Conservation (phyloP, 2,329 filamentous ascomycete species). For the Aspergillus sergii region DNA sequence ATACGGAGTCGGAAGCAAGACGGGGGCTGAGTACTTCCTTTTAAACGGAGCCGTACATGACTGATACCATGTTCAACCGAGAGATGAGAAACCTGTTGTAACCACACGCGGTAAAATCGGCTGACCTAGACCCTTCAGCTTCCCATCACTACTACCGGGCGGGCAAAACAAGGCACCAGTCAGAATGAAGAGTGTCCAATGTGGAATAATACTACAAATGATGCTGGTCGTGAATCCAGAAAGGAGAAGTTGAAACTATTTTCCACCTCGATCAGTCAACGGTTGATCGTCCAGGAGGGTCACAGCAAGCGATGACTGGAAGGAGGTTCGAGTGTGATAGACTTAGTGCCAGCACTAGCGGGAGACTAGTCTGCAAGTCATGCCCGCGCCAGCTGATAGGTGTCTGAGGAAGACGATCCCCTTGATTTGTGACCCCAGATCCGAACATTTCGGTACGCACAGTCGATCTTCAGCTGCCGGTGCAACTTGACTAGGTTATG, state of each 20-base stretch:
- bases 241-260: slow-evolving; percentile 4
- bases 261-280: not conserved
- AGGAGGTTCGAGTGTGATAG: not conserved
- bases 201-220: not conserved
- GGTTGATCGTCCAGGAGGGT: slow-evolving; percentile 9
- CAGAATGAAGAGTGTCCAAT: not conserved
- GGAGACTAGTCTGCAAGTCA: slow-evolving; percentile 14
- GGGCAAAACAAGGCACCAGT: slow-evolving; percentile 1
- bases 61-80: slow-evolving; percentile 10
- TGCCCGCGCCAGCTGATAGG: slow-evolving; percentile 5
- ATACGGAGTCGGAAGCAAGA: not conserved
- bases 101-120: slow-evolving; percentile 22
- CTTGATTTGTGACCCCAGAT: slow-evolving; percentile 12
- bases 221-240: not conserved
- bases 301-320: slow-evolving; percentile 11
- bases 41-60: not conserved
- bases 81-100: slow-evolving; percentile 12
- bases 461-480: slow-evolving; percentile 18
- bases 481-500: slow-evolving; percentile 1
- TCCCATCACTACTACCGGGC: not conserved
- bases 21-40: not conserved
- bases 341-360: slow-evolving; percentile 5
- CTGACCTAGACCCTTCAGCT: slow-evolving; percentile 15
- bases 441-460: slow-evolving; percentile 12
- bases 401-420: not conserved